Evolutionary conservation across 352 stramenopile species (phyloP).

Genomic region (Pythium aquatile): DNA sequence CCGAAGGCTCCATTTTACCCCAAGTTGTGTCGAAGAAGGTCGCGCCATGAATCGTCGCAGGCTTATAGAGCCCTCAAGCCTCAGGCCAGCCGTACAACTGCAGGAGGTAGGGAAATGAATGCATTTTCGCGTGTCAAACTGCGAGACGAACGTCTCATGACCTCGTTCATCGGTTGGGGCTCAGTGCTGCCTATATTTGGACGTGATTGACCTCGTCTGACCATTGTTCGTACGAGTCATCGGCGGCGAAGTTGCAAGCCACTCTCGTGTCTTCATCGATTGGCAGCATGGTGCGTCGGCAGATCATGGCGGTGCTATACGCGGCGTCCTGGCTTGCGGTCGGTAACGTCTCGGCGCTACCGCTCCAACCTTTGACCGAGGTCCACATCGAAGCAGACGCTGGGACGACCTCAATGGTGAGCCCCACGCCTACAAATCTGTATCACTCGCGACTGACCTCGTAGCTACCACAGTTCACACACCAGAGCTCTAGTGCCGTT

Average conservation of each 20-base stretch:
- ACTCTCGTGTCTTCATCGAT: neutral
- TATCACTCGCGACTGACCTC: neutral
- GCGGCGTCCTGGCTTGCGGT: neutral
- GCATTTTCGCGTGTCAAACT: neutral
- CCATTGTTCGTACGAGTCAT: neutral
- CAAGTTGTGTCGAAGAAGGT: slow-evolving; percentile 4
- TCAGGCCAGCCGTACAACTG: neutral
- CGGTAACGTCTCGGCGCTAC: neutral
- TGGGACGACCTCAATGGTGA: neutral
- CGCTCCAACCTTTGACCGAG: neutral
- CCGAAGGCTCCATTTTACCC: slow-evolving; percentile 8
- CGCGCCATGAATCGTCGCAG: neutral
- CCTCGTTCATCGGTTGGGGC: neutral
- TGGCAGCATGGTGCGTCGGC: neutral
- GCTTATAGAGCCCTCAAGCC: neutral
- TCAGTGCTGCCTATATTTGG: neutral
- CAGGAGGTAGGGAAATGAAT: neutral
- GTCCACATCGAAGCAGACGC: neutral
- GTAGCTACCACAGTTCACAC: neutral
- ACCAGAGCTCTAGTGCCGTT: neutral
- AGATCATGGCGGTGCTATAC: neutral
- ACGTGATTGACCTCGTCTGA: neutral
- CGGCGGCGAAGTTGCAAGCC: neutral
- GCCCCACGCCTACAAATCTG: neutral
- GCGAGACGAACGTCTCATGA: neutral